A percentile compares a stretch with the other conserved stretches of the same genome.
These are phyloP conservation scores for Aspergillus campestris DNA, from an alignment of 495 filamentous ascomycete species.

Conservation along the genomic window DNA sequence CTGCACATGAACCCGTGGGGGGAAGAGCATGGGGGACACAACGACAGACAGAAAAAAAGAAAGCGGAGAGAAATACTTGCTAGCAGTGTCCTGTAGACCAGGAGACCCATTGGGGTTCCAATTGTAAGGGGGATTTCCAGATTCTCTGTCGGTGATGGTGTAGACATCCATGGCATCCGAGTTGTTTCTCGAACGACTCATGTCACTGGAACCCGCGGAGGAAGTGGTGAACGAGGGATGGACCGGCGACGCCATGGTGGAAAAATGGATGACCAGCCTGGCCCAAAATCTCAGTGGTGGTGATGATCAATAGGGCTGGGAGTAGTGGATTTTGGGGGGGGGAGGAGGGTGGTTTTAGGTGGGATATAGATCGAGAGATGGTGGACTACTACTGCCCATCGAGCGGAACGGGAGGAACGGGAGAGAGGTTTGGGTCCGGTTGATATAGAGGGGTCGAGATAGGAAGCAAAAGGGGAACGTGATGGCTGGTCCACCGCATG, in stretches of 20 bases:
- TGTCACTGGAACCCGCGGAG: conserved; percentile 21
- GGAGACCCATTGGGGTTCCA: conserved; percentile 29
- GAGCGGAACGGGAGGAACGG: not conserved
- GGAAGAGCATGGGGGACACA: not conserved
- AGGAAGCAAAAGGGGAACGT: too few relatives aligned
- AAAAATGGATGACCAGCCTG: conserved; percentile 8
- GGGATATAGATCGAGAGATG: conserved; percentile 4
- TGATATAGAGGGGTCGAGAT: not conserved
- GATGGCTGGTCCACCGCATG: too few relatives aligned
- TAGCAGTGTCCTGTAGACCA: conserved; percentile 11
- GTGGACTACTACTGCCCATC: not conserved
- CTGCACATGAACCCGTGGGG: too few relatives aligned
- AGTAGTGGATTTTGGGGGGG: not conserved
- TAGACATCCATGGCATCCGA: conserved; percentile 40
- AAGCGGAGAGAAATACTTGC: conserved; percentile 27
- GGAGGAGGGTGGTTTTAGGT: not conserved
- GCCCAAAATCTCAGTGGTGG: conserved; percentile 8
- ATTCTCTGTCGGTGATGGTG: conserved; percentile 30
- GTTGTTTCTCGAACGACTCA: conserved; percentile 26
- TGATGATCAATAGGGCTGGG: not conserved
- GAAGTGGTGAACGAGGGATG: conserved; percentile 23
- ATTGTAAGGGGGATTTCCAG: conserved; percentile 14
- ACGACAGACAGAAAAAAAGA: not conserved
- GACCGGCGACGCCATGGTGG: conserved; percentile 12
- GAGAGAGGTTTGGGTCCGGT: not conserved